phyloP scores from a whole-genome alignment of 805 yeast species.

The Candida oleophila region DNA sequence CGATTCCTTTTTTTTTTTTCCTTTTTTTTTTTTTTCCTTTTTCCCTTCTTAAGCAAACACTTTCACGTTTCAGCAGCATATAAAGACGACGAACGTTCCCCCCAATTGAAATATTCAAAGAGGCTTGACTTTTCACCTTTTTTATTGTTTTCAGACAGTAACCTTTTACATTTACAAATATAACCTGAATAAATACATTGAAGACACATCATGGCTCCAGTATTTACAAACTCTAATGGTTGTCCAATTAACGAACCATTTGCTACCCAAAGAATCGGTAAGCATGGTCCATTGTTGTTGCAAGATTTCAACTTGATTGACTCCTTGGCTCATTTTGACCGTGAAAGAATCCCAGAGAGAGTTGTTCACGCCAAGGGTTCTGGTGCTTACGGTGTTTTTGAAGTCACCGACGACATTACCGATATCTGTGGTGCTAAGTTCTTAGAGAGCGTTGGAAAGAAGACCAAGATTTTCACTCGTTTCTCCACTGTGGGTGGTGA shows the following conservation, averaged over 20 bases:
- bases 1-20: background rate
- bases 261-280: conserved; percentile 72
- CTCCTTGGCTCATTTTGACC: conserved; percentile 80
- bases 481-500: conserved; percentile 91
- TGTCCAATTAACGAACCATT: conserved; percentile 75
- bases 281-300: conserved; percentile 74
- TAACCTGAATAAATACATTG: background rate
- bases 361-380: conserved; percentile 94
- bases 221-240: conserved; percentile 70
- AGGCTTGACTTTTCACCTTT: too few relatives aligned
- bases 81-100: background rate
- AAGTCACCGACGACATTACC: conserved; percentile 81
- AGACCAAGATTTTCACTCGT: conserved; percentile 69
- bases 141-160: too few relatives aligned
- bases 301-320: conserved; percentile 84
- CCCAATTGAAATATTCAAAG: background rate
- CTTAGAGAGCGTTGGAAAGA: conserved; percentile 74
- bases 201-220: conserved; percentile 48
- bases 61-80: background rate
- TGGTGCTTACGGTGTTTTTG: conserved; percentile 86
- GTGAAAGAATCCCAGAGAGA: conserved; percentile 89
- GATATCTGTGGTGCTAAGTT: conserved; percentile 71
- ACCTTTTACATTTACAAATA: too few relatives aligned
- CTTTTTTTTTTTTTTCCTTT: too few relatives aligned
- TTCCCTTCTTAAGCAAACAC: background rate